Base-by-base conservation (phyloP, 2,329 filamentous ascomycete genomes). In the Stachybotrys chlorohalonatus region DNA sequence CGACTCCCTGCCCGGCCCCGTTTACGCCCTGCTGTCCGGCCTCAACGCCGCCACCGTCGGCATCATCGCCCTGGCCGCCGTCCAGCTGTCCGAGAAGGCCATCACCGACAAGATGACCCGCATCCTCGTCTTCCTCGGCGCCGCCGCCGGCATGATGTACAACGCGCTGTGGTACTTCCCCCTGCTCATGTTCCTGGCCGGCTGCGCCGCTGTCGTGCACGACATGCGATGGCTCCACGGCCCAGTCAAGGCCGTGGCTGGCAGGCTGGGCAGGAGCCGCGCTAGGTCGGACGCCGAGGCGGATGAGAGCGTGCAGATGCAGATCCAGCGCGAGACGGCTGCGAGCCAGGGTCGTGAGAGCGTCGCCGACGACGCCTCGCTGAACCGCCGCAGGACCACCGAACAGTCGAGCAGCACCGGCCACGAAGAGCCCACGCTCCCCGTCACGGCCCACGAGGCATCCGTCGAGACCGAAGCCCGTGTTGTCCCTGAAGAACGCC, bases 141-240 rank as follows among this genome's bases (percentile, higher is more conserved):
- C 75, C 1, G 75, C 78, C 8, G 85, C 84, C 0, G 87, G 86
- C 0, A 69, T 90, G 58, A 73, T 87, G 52, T 90, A 90, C 60
- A 89, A 83, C 52, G 81, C 85, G 0, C 68, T 90, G 0, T 91
- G 87, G 87, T 91, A 87, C 59, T 90, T 89, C 36, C 50, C 87
- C 0, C 61, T 82, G 0, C 64, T 90, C 6, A 85, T 90, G 68
- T 60, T 78, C 0, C 58, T 74, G 1, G 80, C 78, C 0, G 86
- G 85, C 0, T 9, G 76, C 1, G 66, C 69, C 0, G 80, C 82
- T 0, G 66, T 83, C 0, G 53, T 80, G 0, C 83, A 81, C 73
- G 86, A 89, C 66, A 72, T 70, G 47, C 72, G 75, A 48, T 77
- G 78, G 69, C 61, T 79, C 6, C 74, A 78, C n/a, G 64, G 70